A percentile compares a stretch with the other conserved stretches of the same genome.
phyloP scores from a whole-genome alignment of 352 stramenopile genomes.

The Globisporangium spiculum region DNA sequence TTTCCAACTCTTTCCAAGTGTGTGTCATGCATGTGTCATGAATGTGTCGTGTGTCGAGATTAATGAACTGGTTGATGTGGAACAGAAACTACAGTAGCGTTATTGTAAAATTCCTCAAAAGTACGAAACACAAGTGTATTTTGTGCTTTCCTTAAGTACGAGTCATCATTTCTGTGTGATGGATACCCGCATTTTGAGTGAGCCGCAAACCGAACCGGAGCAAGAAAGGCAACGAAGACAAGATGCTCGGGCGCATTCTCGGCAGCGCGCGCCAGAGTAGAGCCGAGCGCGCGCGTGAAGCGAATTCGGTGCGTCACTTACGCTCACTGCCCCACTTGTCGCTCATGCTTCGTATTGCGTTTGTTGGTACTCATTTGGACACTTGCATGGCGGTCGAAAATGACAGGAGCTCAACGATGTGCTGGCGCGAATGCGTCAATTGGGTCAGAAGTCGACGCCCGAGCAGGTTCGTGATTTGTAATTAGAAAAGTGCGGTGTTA shows the following conservation, averaged over 20 bases:
- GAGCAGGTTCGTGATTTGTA: conserved; percentile 39
- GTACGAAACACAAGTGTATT: no score
- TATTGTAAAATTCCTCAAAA: no score
- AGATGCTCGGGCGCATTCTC: conserved; percentile 21
- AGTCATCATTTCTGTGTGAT: neutral
- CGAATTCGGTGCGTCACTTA: conserved; percentile 29
- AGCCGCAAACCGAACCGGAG: neutral
- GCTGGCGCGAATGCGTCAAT: conserved; percentile 46
- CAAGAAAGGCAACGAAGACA: neutral
- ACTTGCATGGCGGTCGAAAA: neutral
- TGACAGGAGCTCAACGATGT: conserved; percentile 57
- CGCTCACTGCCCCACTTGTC: neutral
- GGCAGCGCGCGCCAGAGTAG: conserved; percentile 41
- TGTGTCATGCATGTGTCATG: no score
- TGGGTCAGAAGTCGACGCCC: conserved; percentile 50
- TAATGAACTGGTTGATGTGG: no score
- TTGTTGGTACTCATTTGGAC: neutral
- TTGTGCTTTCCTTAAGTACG: neutral
- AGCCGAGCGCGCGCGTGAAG: conserved; percentile 38
- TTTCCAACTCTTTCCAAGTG: no score
- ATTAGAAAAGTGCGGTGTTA: neutral
- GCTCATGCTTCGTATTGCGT: neutral
- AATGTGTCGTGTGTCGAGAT: no score
- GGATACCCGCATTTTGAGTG: neutral
- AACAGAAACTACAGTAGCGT: no score